Evolutionary conservation across 116 monocot genomes (phyloP), one percentile per base, ranked within the genome.

Genomic region (Thalassia testudinum): DNA sequence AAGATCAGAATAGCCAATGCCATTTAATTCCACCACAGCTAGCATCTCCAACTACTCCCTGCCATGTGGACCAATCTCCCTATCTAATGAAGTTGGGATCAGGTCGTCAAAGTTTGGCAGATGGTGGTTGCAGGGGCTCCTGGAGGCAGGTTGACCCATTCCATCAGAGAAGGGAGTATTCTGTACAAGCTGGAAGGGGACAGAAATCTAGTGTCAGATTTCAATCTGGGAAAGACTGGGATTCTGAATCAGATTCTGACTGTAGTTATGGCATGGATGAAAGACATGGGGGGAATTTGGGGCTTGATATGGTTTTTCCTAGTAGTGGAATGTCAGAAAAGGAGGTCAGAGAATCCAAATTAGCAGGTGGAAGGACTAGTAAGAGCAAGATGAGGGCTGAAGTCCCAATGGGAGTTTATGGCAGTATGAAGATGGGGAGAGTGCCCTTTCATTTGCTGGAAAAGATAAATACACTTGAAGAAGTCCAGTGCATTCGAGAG

Each of bases 351-450:
- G 30, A 34, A 34, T 10, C 30, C 10, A 34, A 34, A 34, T 34
- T 34, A 34, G 30, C 30, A 34, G 70, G 37, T 37, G 47, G 50
- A 26, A 30, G 61, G 54, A 45, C n/a, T 12, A 22, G 25, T 11
- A 64, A 57, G 43, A 85, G 61, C 64, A 75, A 68, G 71, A 83
- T 58, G 65, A 34, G 30, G 30, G 10, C 3, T 34, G 30, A 10
- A 34, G 30, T 10, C 10, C 85, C 82, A 27, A 52, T 89, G 74
- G 67, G 69, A 60, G 69, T 75, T 40, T 42, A 62, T 60, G 88
- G 89, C 59, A 57, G 34, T 57, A 95, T 81, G 72, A 74, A 56
- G 43, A 68, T 68, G 29, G 88, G 75, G 58, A 75, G 76, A 55
- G 53, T 37, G 24, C 60, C 65, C 7, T 67, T 57, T 68, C 47